A percentile compares a stretch with the other conserved stretches of the same genome.
These are phyloP conservation scores for Eimeria necatrix DNA, from an alignment of 169 alveolate species.

Conservation along the genomic window DNA sequence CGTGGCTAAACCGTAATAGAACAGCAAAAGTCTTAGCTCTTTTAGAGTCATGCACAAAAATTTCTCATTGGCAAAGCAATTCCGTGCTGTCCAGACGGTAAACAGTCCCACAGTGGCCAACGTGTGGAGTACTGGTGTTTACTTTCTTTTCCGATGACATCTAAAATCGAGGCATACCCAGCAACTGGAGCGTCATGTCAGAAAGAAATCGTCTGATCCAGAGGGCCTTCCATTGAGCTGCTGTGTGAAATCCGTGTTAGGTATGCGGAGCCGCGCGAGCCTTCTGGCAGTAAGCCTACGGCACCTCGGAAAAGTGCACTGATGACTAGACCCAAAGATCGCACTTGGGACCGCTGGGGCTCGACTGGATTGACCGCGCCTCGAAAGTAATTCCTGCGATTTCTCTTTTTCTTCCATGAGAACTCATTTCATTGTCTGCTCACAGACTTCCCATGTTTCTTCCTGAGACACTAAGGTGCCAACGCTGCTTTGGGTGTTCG, in stretches of 20 bases:
- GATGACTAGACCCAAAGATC: conserved; percentile 64
- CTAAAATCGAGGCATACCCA: too few relatives aligned
- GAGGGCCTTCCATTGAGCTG: too few relatives aligned
- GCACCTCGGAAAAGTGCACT: conserved; percentile 22
- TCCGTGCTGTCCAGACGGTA: too few relatives aligned
- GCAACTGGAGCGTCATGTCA: too few relatives aligned
- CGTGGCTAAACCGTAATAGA: too few relatives aligned
- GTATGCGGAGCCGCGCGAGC: conserved; percentile 34
- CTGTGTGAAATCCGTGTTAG: neutral
- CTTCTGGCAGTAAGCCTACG: conserved; percentile 12
- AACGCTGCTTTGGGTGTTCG: neutral
- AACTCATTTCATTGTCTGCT: neutral
- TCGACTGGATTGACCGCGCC: conserved; percentile 76
- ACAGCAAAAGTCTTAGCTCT: too few relatives aligned
- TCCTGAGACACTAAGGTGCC: neutral
- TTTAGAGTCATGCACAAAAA: too few relatives aligned
- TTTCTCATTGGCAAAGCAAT: too few relatives aligned
- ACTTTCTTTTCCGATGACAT: too few relatives aligned
- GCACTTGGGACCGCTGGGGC: conserved; percentile 77
- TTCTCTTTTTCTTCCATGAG: neutral
- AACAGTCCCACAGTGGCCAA: too few relatives aligned
- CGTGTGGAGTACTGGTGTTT: too few relatives aligned
- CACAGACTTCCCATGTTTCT: neutral
- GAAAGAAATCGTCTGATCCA: too few relatives aligned
- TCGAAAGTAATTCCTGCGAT: neutral